phyloP scores from a whole-genome alignment of 306 rosid genomes.

The Quercus berberidifolia region DNA sequence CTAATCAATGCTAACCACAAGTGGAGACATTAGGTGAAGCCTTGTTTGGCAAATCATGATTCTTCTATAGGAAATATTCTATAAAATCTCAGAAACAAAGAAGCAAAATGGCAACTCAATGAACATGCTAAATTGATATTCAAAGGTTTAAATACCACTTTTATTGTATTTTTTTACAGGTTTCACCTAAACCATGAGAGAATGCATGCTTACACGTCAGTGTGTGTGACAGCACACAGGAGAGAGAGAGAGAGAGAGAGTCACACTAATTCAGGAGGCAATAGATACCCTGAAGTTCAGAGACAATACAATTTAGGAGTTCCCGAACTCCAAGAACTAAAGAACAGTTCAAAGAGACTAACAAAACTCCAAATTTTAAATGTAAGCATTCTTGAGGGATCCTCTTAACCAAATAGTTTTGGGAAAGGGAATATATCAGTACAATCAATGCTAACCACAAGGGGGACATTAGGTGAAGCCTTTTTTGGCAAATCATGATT shows the following conservation, averaged over 20 bases:
- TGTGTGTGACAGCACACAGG: not conserved
- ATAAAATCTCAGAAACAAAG: not conserved
- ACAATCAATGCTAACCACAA: constrained; percentile 17
- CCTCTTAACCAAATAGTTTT: constrained; percentile 14
- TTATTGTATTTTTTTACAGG: not conserved
- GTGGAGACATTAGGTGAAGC: not conserved
- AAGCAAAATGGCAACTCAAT: not conserved
- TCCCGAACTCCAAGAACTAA: constrained; percentile 33
- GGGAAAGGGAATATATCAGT: not conserved
- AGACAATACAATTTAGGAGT: constrained; percentile 5
- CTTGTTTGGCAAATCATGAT: not conserved
- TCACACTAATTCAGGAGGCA: not conserved
- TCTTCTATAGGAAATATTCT: not conserved
- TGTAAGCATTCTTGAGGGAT: constrained; percentile 27
- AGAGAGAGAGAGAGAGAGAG: not conserved
- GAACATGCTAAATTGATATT: not conserved
- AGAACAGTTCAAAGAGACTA: constrained; percentile 22
- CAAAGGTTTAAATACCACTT: not conserved
- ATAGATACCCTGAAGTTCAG: not conserved
- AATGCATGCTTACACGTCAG: not conserved
- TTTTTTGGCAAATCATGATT: not conserved
- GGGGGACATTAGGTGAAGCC: not conserved
- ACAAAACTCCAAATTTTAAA: constrained; percentile 20
- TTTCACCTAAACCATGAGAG: not conserved
- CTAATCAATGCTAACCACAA: constrained; percentile 19